A percentile compares a stretch with the other conserved stretches of the same genome.
phyloP scores from a whole-genome alignment of 2,329 filamentous ascomycete genomes.

The Trichoderma atroviride region DNA sequence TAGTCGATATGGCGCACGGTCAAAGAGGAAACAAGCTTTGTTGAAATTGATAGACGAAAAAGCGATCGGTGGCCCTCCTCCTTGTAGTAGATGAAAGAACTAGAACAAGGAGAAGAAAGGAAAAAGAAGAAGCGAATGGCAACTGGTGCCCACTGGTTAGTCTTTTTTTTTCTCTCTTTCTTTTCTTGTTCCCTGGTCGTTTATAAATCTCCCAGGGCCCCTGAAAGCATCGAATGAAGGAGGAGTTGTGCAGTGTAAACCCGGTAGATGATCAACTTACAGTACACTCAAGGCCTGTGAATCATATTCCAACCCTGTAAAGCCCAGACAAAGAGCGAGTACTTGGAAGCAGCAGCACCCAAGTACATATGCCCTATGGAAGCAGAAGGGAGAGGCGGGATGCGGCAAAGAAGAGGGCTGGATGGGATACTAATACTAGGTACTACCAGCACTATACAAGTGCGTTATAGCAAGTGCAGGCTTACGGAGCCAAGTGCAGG shows the following conservation, averaged over 20 bases:
- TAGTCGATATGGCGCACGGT: background rate
- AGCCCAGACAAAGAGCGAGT: slow-evolving; percentile 7
- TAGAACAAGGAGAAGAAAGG: background rate
- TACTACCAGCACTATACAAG: background rate
- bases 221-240: background rate
- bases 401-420: slow-evolving; percentile 8
- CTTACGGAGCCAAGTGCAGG: slow-evolving; percentile 16
- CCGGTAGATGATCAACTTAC: slow-evolving; percentile 19
- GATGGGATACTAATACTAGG: slow-evolving; percentile 20
- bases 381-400: slow-evolving; percentile 2
- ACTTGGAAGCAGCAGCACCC: slow-evolving; percentile 20
- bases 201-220: background rate
- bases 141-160: slow-evolving; percentile 20
- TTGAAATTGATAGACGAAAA: background rate
- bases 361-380: slow-evolving; percentile 22
- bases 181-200: background rate
- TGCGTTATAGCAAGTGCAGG: background rate
- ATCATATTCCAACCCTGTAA: slow-evolving; percentile 14
- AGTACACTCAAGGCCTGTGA: slow-evolving; percentile 11
- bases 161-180: background rate
- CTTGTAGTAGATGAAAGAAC: background rate
- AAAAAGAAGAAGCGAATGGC: slow-evolving; percentile 18
- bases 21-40: background rate
- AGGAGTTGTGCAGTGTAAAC: background rate
- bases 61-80: slow-evolving; percentile 18